These are phyloP conservation scores for Strigomonas culicis DNA, from an alignment of 208 protist species.

Conservation along the genomic window DNA sequence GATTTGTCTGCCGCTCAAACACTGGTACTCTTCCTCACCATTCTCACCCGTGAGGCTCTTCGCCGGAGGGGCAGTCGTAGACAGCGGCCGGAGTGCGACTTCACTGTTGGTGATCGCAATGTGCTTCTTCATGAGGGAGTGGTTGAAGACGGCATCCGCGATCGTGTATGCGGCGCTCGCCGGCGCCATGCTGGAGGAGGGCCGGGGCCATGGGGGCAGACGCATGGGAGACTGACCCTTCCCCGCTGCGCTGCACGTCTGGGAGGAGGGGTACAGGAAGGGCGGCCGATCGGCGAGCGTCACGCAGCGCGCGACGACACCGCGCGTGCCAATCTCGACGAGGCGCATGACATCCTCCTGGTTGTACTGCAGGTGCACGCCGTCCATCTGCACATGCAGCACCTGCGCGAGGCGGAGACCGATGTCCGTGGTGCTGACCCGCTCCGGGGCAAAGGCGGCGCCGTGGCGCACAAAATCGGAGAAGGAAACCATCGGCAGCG, in stretches of 20 bases:
- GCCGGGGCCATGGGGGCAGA: slow-evolving; percentile 15
- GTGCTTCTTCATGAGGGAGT: slow-evolving; percentile 19
- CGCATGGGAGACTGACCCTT: background rate
- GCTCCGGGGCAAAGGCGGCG: background rate
- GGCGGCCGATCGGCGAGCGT: slow-evolving; percentile 12
- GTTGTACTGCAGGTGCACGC: slow-evolving; percentile 21
- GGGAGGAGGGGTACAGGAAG: slow-evolving; percentile 14
- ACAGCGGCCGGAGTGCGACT: background rate
- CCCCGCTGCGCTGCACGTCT: background rate
- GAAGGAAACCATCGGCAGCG: slow-evolving; percentile 21
- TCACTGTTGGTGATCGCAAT: background rate
- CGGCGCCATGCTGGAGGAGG: background rate
- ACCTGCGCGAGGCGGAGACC: slow-evolving; percentile 30
- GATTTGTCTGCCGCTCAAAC: background rate
- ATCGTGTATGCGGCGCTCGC: background rate
- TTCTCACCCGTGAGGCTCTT: background rate
- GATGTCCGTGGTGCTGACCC: background rate
- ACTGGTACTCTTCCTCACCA: background rate
- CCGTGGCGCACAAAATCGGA: slow-evolving; percentile 29
- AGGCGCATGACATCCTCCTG: slow-evolving; percentile 26
- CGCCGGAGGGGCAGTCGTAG: background rate
- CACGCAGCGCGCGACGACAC: slow-evolving; percentile 23
- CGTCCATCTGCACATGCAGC: slow-evolving; percentile 8
- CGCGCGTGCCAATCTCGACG: slow-evolving; percentile 28
- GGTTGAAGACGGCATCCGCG: background rate